Evolutionary conservation across 805 yeast genomes (phyloP).

Genomic region (Starmerella gropengiesseri): DNA sequence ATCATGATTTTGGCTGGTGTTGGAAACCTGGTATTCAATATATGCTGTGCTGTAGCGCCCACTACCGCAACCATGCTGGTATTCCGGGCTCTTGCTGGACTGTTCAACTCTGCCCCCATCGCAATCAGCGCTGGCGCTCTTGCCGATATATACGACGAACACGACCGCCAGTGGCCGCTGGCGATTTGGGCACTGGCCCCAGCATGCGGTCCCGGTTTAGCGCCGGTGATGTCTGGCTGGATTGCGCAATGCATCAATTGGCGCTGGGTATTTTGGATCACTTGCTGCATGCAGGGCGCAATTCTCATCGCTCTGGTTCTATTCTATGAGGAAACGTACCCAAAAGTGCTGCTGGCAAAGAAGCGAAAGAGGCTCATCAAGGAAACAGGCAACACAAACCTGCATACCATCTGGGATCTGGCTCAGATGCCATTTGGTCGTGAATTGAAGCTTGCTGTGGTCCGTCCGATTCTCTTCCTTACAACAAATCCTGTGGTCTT

Average conservation of each 20-base stretch:
- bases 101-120: conserved; percentile 57
- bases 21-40: conserved; percentile 32
- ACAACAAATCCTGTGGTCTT: conserved; percentile 52
- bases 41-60: conserved; percentile 53
- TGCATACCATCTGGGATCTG: conserved; percentile 50
- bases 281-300: conserved; percentile 44
- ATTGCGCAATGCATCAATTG: conserved; percentile 42
- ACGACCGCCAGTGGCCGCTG: conserved; percentile 44
- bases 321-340: conserved; percentile 47
- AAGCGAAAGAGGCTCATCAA: conserved; percentile 41
- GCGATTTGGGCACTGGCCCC: conserved; percentile 53
- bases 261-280: conserved; percentile 56
- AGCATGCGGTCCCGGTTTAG: conserved; percentile 45
- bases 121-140: conserved; percentile 61
- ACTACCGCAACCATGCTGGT: conserved; percentile 47
- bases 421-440: conserved; percentile 21
- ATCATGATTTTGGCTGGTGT: conserved; percentile 45
- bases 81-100: conserved; percentile 52
- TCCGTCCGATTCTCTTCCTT: conserved; percentile 46
- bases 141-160: conserved; percentile 47
- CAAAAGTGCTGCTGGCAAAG: conserved; percentile 40
- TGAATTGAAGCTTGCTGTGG: conserved; percentile 35
- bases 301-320: conserved; percentile 37
- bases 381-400: conserved; percentile 43
- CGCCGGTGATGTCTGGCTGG: conserved; percentile 42